These are phyloP conservation scores for Aeminium ludgeri DNA, from an alignment of 495 filamentous ascomycete genomes.

Conservation along the genomic window DNA sequence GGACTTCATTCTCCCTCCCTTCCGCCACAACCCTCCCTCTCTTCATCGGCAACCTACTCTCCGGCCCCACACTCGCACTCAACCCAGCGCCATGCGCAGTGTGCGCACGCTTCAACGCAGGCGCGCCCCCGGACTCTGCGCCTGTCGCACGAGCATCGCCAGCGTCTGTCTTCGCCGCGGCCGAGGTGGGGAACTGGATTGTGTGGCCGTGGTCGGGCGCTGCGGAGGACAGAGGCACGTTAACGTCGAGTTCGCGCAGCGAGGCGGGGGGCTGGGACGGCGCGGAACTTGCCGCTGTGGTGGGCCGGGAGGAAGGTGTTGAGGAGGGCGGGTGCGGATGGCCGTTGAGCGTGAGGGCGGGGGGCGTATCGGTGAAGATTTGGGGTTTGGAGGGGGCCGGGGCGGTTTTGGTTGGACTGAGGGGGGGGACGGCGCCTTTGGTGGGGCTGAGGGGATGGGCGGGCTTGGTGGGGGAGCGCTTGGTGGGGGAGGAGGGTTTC, in stretches of 20 bases:
- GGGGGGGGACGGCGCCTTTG: too few relatives aligned
- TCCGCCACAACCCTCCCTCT: slow-evolving; percentile 3
- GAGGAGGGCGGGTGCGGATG: slow-evolving; percentile 5
- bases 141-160: neutral
- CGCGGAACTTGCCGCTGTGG: slow-evolving; percentile 4
- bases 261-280: too few relatives aligned
- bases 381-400: slow-evolving; percentile 23
- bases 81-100: neutral
- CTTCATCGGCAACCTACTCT: too few relatives aligned
- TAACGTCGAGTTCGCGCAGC: slow-evolving; percentile 27
- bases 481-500: slow-evolving; percentile 1
- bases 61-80: slow-evolving; percentile 13
- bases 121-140: neutral
- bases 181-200: neutral
- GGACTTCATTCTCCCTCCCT: slow-evolving; percentile 14
- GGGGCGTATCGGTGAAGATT: slow-evolving; percentile 23
- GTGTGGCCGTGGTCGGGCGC: neutral
- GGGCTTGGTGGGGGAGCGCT: slow-evolving; percentile 1
- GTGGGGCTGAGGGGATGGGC: slow-evolving; percentile 2
- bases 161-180: neutral
- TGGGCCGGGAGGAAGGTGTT: slow-evolving; percentile 5
- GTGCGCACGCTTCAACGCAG: neutral
- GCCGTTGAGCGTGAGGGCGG: slow-evolving; percentile 3
- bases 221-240: slow-evolving; percentile 12
- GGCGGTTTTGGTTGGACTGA: slow-evolving; percentile 8